Conservation (phyloP, 2,329 filamentous ascomycete genomes). For the Sporothrix protearum region DNA sequence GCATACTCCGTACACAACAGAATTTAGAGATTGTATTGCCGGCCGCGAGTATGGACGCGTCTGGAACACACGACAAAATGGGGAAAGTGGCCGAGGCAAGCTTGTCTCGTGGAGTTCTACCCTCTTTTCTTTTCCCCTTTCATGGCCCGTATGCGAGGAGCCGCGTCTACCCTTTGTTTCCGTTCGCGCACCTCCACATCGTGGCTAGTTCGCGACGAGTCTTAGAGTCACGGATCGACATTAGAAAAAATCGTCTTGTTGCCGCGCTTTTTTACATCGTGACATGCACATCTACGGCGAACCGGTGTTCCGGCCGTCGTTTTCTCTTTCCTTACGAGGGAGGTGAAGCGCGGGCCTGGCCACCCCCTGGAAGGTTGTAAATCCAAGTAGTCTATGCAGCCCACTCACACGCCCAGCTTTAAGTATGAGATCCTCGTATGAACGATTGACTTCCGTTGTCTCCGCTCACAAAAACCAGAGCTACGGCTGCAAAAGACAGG, state of each 20-base stretch:
- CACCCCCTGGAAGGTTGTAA: not conserved
- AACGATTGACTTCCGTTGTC: not conserved
- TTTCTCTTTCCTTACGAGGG: not conserved
- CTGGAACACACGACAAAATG: not conserved
- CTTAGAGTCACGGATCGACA: not conserved
- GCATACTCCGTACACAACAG: not conserved
- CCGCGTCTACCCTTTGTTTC: not conserved
- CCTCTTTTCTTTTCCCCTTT: not conserved
- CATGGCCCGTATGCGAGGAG: not conserved
- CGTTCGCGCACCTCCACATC: not conserved
- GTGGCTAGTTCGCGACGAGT: not conserved
- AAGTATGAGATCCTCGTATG: not conserved
- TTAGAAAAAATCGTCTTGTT: not conserved
- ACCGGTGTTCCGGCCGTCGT: not conserved
- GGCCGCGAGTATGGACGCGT: not conserved
- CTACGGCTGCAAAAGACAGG: not conserved
- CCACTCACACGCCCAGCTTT: not conserved
- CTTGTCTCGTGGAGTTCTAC: not conserved
- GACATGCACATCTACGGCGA: not conserved
- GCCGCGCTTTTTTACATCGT: not conserved
- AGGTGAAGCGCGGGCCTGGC: not conserved
- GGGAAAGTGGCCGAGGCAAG: not conserved
- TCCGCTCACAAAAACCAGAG: not conserved
- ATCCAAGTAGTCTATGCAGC: not conserved
- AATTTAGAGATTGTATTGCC: not conserved